These are phyloP conservation scores for Claviceps paspali DNA, from an alignment of 2,329 filamentous ascomycete species.

Conservation along the genomic window DNA sequence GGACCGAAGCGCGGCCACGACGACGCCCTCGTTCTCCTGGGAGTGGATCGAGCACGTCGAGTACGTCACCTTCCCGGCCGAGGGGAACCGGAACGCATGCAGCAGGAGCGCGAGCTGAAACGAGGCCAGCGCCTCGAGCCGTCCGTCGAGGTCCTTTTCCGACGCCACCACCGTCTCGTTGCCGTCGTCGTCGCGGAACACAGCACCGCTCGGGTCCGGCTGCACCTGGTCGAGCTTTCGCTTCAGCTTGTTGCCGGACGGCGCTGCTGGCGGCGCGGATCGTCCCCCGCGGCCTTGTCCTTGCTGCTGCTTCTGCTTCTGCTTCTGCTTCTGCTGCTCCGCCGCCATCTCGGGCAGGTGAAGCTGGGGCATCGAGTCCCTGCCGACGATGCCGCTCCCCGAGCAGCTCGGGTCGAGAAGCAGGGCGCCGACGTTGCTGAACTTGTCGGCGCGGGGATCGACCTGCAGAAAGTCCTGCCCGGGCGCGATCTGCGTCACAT, in stretches of 20 bases:
- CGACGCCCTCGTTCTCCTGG: conserved; percentile 80
- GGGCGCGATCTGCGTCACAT: conserved; percentile 49
- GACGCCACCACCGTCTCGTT: conserved; percentile 36
- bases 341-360: conserved; percentile 32
- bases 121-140: conserved; percentile 57
- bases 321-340: conserved; percentile 8
- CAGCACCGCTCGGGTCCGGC: conserved; percentile 14
- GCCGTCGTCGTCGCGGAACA: conserved; percentile 43
- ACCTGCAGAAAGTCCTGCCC: conserved; percentile 72
- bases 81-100: conserved; percentile 72
- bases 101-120: conserved; percentile 73
- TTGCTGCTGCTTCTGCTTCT: no score
- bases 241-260: conserved; percentile 24
- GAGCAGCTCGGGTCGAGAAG: conserved; percentile 91
- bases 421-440: conserved; percentile 58
- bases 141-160: conserved; percentile 41
- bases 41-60: conserved; percentile 85
- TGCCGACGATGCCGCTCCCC: conserved; percentile 82
- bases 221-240: conserved; percentile 26
- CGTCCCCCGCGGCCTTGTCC: neutral
- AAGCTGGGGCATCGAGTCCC: conserved; percentile 61
- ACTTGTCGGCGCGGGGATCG: conserved; percentile 47
- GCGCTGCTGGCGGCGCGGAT: neutral
- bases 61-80: conserved; percentile 65
- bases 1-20: conserved; percentile 54